Base-by-base conservation (phyloP, 352 stramenopile species). In the Phytophthora multivora region DNA sequence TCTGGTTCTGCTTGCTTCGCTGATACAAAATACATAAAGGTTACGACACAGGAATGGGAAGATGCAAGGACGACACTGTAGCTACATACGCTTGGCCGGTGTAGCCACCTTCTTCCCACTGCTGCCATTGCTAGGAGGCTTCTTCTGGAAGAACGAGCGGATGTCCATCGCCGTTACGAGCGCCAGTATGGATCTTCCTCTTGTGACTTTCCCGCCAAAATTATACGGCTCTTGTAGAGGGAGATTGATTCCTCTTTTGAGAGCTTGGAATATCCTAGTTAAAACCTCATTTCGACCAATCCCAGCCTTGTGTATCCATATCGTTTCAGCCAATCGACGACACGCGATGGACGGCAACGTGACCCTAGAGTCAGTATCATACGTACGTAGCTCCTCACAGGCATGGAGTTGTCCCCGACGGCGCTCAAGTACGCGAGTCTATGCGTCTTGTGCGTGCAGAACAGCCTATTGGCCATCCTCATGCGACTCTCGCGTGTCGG, bases 401-500 rank as follows among this genome's bases (percentile, higher is more conserved):
- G 19, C 18, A 80, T 77, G 67, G 52, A 48, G 47, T 58, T 77
- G 41, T 69, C 68, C 45, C 59, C 49, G 52, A 63, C 71, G 50
- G 71, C 76, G 63, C 81, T 93, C 69, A 93, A 93, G 74, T 88
- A 91, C 45, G 70, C 68, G 56, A 93, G 85, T 59, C 77, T 93
- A 16, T 78, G 71, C 42, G 72, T 93, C 48, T 72, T 93, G n/a
- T 93, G 85, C 49, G 70, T 91, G 54, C 85, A 93, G 69, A 93
- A 91, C 70, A 90, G 79, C 18, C 66, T 90, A 15, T 56, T 91
- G 51, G 85, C 75, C 35, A 81, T 91, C 56, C 77, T 93, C 57
- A 91, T 93, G 85, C 80, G 85, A 39, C 85, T 93, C 54, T 93
- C 85, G 40, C 73, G 85, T 41, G 80, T 91, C 10, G 83, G 85